Evolutionary conservation across 768 basidiomycete species (phyloP).

Genomic region (Termitomyces eurrhizus): DNA sequence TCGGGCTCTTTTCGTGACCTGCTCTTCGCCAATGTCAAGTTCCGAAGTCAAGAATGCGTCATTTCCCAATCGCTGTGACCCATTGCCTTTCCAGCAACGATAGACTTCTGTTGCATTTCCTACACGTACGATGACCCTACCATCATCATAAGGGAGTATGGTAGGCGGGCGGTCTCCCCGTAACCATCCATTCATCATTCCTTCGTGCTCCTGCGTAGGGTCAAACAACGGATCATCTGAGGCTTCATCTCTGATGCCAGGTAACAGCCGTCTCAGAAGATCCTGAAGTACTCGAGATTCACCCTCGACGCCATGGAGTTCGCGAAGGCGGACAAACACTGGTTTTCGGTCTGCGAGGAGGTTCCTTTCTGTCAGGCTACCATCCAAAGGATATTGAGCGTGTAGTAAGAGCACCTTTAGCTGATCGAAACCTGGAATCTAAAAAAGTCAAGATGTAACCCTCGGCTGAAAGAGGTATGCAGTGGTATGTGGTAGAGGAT

Average conservation of each 20-base stretch:
- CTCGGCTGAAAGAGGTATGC: not conserved
- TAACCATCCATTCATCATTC: slow-evolving; percentile 15
- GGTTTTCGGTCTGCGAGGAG: not conserved
- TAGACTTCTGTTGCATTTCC: not conserved
- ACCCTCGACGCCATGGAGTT: slow-evolving; percentile 39
- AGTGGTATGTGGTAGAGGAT: not conserved
- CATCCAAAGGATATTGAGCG: slow-evolving; percentile 18
- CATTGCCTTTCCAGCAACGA: not conserved
- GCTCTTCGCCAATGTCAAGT: not conserved
- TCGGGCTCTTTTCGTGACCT: not conserved
- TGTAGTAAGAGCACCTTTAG: slow-evolving; percentile 13
- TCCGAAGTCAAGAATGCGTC: not conserved
- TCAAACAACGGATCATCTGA: not conserved
- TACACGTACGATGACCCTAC: not conserved
- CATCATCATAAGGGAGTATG: not conserved
- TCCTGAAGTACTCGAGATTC: not conserved
- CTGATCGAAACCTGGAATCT: slow-evolving; percentile 23
- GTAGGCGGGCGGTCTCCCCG: not conserved
- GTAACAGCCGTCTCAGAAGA: not conserved
- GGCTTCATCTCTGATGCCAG: not conserved
- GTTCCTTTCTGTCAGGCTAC: slow-evolving; percentile 19
- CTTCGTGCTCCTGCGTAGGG: not conserved
- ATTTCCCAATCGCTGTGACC: not conserved
- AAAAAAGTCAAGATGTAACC: not conserved
- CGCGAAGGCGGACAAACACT: slow-evolving; percentile 52